These are phyloP conservation scores for Stagonosporopsis tanaceti DNA, from an alignment of 2,329 filamentous ascomycete genomes.

Conservation along the genomic window DNA sequence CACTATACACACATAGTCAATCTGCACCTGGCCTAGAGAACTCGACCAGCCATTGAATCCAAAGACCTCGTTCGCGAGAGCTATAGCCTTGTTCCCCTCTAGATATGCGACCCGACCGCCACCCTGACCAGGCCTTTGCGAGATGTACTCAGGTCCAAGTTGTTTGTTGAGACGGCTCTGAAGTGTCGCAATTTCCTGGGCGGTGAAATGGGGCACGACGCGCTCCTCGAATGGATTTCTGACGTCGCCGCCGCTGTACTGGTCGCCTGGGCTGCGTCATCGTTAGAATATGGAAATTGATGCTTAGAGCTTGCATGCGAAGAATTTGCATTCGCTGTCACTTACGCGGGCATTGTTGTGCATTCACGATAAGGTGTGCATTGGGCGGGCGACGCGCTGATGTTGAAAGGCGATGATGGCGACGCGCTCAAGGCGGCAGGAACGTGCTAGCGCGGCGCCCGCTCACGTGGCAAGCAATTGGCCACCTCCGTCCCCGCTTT, in stretches of 20 bases:
- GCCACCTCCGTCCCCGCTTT: conserved; percentile 3
- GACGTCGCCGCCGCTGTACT: conserved; percentile 47
- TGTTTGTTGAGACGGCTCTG: conserved; percentile 89
- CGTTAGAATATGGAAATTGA: conserved; percentile 23
- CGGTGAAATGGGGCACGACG: conserved; percentile 81
- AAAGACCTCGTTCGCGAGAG: conserved; percentile 92
- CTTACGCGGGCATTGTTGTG: conserved; percentile 48
- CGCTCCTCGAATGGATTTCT: conserved; percentile 85
- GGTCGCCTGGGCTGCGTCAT: conserved; percentile 46
- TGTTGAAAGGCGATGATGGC: conserved; percentile 38
- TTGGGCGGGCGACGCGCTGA: conserved; percentile 32
- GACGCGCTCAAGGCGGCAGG: conserved; percentile 40
- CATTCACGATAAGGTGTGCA: conserved; percentile 33
- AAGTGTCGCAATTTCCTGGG: conserved; percentile 87
- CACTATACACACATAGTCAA: conserved; percentile 78
- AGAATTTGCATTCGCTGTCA: conserved; percentile 1
- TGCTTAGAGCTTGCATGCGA: background rate
- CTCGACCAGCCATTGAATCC: conserved; percentile 98
- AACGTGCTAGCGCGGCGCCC: conserved; percentile 26
- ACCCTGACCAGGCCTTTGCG: conserved; percentile 80
- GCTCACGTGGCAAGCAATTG: conserved; percentile 13
- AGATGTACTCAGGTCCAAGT: conserved; percentile 95
- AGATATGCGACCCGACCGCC: conserved; percentile 92
- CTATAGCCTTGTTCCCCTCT: conserved; percentile 95
- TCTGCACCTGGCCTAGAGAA: conserved; percentile 90